phyloP scores from a whole-genome alignment of 208 protist genomes.

The Leishmania tropica region DNA sequence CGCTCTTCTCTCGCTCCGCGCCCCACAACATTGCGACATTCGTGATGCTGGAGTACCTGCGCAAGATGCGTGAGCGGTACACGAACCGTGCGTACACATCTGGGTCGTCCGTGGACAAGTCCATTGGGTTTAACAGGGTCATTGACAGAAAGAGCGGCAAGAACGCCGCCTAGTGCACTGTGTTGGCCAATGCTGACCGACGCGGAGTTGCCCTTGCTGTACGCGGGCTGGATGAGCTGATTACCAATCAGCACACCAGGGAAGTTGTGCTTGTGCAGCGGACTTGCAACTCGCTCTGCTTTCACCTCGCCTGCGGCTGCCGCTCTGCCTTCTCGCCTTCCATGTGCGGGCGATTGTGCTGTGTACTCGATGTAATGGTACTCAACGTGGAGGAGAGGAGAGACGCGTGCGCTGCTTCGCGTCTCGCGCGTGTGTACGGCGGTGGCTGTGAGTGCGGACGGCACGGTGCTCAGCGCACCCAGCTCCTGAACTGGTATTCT shows the following conservation, averaged over 20 bases:
- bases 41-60: constrained; percentile 56
- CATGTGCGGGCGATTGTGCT: neutral
- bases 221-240: neutral
- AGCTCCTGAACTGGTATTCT: neutral
- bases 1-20: constrained; percentile 56
- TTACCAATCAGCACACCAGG: neutral
- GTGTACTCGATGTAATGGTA: neutral
- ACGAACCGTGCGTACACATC: constrained; percentile 54
- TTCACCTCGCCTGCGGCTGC: neutral
- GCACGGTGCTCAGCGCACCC: neutral
- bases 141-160: constrained; percentile 13
- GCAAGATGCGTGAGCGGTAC: constrained; percentile 50
- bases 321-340: constrained; percentile 1
- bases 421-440: neutral
- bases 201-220: neutral
- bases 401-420: neutral
- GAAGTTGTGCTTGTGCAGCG: neutral
- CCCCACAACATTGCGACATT: constrained; percentile 74
- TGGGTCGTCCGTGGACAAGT: constrained; percentile 45
- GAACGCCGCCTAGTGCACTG: neutral
- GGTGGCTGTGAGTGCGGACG: neutral
- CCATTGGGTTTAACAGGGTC: constrained; percentile 30
- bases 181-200: neutral
- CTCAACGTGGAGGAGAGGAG: neutral
- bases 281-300: neutral